Conservation (phyloP, 768 basidiomycete genomes). For the Tulasnella sp. region DNA sequence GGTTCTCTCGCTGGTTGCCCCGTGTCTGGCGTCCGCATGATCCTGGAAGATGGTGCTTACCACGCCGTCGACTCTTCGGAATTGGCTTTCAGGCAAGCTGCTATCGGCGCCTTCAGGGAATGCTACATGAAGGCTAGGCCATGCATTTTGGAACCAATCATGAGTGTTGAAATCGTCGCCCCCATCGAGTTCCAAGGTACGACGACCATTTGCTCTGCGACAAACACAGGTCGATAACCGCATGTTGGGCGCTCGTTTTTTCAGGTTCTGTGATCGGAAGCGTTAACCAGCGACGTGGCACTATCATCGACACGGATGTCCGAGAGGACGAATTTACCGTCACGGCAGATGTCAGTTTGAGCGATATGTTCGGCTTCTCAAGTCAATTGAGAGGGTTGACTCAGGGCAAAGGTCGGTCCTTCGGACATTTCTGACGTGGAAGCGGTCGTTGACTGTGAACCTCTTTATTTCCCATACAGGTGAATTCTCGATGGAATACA, state of each 20-base stretch:
- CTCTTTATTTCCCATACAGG: conserved; percentile 31
- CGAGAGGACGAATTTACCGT: conserved; percentile 95
- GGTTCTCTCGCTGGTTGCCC: conserved; percentile 84
- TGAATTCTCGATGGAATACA: conserved; percentile 52
- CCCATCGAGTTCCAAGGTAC: conserved; percentile 85
- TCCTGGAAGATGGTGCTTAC: conserved; percentile 86
- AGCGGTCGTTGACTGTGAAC: conserved; percentile 36
- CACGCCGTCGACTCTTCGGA: conserved; percentile 97
- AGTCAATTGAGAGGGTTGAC: conserved; percentile 88
- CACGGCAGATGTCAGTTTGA: conserved; percentile 85
- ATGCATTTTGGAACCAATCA: conserved; percentile 93
- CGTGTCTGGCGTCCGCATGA: conserved; percentile 78
- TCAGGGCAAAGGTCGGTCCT: conserved; percentile 76
- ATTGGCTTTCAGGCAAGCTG: conserved; percentile 86
- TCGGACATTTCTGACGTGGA: conserved; percentile 43
- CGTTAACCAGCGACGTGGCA: conserved; percentile 85
- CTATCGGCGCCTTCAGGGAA: conserved; percentile 90
- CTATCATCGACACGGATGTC: conserved; percentile 92
- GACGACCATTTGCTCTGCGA: not conserved
- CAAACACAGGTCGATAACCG: not conserved
- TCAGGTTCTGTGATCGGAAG: conserved; percentile 86
- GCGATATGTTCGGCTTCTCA: conserved; percentile 98
- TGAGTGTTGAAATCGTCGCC: conserved; percentile 96
- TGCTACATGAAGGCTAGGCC: conserved; percentile 71
- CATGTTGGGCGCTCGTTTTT: not conserved